Conservation (phyloP, 345 rosid genomes). For the Salix purpurea region DNA sequence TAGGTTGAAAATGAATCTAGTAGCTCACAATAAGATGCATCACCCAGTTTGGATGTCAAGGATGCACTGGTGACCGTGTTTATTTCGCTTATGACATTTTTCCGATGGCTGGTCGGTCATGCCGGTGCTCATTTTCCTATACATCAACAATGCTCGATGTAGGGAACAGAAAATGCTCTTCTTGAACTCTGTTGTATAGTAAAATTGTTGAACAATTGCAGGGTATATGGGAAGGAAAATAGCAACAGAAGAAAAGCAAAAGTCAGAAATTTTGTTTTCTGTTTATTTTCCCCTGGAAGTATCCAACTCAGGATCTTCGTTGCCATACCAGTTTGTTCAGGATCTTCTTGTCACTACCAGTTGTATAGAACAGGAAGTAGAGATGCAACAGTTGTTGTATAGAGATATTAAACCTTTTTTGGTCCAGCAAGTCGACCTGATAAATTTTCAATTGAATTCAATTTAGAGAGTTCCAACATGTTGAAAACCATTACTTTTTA, state of each 20-base stretch:
- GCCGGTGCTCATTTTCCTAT: not conserved
- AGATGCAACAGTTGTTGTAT: not conserved
- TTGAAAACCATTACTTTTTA: too few species aligned
- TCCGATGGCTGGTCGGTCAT: slow-evolving; percentile 8
- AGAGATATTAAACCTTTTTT: too few species aligned
- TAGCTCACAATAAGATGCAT: slow-evolving; percentile 1
- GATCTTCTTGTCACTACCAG: not conserved
- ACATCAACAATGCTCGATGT: not conserved
- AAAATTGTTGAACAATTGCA: not conserved
- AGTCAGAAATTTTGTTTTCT: not conserved
- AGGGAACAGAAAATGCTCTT: not conserved
- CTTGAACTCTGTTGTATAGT: not conserved
- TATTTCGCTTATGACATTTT: not conserved
- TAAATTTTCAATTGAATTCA: too few species aligned
- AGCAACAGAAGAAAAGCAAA: not conserved
- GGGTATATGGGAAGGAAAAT: not conserved
- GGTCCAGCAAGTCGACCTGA: too few species aligned
- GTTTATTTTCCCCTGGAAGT: not conserved
- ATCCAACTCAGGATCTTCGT: not conserved
- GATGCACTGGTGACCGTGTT: not conserved
- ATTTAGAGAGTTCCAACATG: too few species aligned
- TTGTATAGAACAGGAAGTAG: not conserved
- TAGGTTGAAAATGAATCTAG: slow-evolving; percentile 18
- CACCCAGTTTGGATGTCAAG: not conserved
- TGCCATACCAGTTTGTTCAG: not conserved